Conservation (phyloP, 345 rosid genomes). For the Moricandia arvensis region DNA sequence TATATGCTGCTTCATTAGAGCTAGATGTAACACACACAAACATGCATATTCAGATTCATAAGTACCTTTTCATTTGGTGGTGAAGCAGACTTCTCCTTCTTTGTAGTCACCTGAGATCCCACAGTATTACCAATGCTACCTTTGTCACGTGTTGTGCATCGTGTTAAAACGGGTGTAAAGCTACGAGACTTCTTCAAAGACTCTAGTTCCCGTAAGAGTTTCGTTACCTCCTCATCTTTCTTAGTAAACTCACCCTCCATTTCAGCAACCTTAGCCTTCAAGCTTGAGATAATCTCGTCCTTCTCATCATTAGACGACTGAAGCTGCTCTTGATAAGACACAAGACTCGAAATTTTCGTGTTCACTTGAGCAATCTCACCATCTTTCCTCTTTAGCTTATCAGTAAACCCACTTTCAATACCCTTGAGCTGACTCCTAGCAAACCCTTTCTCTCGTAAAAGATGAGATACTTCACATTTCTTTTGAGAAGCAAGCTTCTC, state of each 20-base stretch:
- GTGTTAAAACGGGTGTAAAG: conserved; percentile 47
- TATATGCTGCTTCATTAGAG: neutral
- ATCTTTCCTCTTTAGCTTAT: conserved; percentile 54
- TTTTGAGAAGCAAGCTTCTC: conserved; percentile 60
- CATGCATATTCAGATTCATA: neutral
- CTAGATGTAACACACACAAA: neutral
- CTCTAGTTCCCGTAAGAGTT: conserved; percentile 52
- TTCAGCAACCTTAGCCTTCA: conserved; percentile 48
- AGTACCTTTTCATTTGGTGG: conserved; percentile 54
- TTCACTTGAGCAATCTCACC: conserved; percentile 59
- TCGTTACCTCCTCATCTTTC: conserved; percentile 44
- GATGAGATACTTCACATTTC: conserved; percentile 50
- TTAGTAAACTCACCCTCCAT: conserved; percentile 34
- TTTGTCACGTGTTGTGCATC: conserved; percentile 34
- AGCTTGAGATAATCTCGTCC: conserved; percentile 51
- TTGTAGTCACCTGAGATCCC: conserved; percentile 34
- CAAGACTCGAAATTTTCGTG: conserved; percentile 52
- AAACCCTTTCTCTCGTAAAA: conserved; percentile 62
- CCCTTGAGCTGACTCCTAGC: conserved; percentile 67
- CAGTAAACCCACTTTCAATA: conserved; percentile 48
- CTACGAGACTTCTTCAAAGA: conserved; percentile 45
- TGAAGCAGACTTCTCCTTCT: conserved; percentile 39
- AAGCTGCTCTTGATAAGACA: conserved; percentile 58
- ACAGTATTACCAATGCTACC: conserved; percentile 19
- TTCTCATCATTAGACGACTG: conserved; percentile 54